Evolutionary conservation across 768 basidiomycete species (phyloP), one percentile per base, ranked within the genome.

Genomic region (Leccinum olivaceopallidum): DNA sequence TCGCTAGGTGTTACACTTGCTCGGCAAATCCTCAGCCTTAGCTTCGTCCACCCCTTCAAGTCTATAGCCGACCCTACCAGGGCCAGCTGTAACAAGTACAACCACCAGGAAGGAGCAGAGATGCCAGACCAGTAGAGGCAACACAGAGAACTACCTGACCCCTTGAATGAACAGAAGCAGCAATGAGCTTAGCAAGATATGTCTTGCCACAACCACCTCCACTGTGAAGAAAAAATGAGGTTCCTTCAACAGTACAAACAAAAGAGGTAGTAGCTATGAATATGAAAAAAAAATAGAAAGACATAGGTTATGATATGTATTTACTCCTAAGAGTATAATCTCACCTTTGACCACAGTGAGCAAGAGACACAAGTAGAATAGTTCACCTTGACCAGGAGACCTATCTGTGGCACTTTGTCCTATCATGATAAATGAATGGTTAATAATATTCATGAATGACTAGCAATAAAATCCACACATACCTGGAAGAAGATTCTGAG

Each of bases 281-380:
- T 22, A 22, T 22, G 22, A 22, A 22, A 22, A 22, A 22, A 22
- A 22, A 22, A 22, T 22, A 22, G 22, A 22, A 22, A 22, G 22
- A 22, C 22, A 22, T 22, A 22, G 22, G 22, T 22, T 22, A 22
- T 22, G 22, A 22, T 22, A 48, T 22, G 5, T n/a, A 20, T 37
- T 22, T 18, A 18, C 8, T 22, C n/a, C 1, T 47, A 20, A 47
- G 14, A n/a, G 20, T n/a, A 47, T n/a, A 0, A 20, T 26, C 16
- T 44, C 16, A 64, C 55, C 63, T 56, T 66, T 72, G 24, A 78
- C 73, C 44, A 73, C 65, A 50, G 79, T 77, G 0, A 82, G 73
- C 3, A 82, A 65, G 7, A 73, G 67, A 5, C 71, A 48, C 5
- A 83, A 67, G 56, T 81, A 81, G 51, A 80, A 81, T 0, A 60